Evolutionary conservation across 2,329 filamentous ascomycete species (phyloP).

Genomic region (Claviceps sp.): DNA sequence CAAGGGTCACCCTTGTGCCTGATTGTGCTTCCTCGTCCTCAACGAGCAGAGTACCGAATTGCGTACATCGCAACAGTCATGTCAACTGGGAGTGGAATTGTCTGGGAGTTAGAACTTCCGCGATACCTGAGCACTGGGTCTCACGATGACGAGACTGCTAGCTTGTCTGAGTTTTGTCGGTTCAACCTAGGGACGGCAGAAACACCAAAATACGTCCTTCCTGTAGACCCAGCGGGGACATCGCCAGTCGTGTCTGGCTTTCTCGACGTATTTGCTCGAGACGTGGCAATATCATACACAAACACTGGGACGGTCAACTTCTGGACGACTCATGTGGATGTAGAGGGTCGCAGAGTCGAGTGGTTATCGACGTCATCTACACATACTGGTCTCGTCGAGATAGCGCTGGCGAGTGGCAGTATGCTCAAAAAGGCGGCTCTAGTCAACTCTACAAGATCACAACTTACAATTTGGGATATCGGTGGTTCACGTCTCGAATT

Average conservation of each 20-base stretch:
- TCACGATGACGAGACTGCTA: constrained; percentile 11
- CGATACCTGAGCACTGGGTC: constrained; percentile 21
- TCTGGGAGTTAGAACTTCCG: constrained; percentile 64
- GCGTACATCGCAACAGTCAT: constrained; percentile 73
- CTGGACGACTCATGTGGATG: constrained; percentile 69
- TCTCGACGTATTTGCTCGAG: constrained; percentile 72
- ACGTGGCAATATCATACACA: constrained; percentile 78
- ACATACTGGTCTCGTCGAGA: constrained; percentile 60
- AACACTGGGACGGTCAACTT: constrained; percentile 61
- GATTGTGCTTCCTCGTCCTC: constrained; percentile 53
- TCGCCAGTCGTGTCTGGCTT: constrained; percentile 60
- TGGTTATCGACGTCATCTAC: constrained; percentile 75
- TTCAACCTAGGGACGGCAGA: constrained; percentile 52
- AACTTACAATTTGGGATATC: constrained; percentile 84
- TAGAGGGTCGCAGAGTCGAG: constrained; percentile 46
- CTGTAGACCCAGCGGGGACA: constrained; percentile 76
- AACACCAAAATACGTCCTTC: constrained; percentile 54
- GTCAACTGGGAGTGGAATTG: constrained; percentile 63
- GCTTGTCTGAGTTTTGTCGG: constrained; percentile 51
- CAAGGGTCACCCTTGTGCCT: constrained; percentile 67
- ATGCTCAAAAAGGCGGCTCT: constrained; percentile 78
- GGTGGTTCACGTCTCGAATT: constrained; percentile 71
- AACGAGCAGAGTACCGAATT: constrained; percentile 40
- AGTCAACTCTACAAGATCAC: constrained; percentile 58
- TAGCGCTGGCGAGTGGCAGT: constrained; percentile 70